Evolutionary conservation across 2,329 filamentous ascomycete species (phyloP).

Genomic region (Epicoccum nigrum): DNA sequence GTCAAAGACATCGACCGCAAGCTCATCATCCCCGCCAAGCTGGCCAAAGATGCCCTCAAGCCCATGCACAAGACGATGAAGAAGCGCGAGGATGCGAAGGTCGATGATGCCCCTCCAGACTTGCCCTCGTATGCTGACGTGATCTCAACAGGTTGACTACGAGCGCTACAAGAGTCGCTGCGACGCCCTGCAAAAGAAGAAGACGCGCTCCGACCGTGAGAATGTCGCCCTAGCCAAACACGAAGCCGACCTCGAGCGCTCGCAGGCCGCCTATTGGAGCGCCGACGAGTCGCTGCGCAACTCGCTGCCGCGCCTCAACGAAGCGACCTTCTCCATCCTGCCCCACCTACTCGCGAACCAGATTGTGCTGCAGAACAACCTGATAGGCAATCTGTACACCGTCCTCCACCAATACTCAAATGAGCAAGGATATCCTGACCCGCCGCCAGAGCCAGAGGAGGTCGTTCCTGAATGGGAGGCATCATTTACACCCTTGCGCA

Average conservation of each 20-base stretch:
- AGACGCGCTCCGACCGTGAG: conserved; percentile 73
- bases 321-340: conserved; percentile 74
- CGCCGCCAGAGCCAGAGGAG: conserved; percentile 73
- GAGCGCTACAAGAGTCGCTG: conserved; percentile 77
- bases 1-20: conserved; percentile 72
- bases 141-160: conserved; percentile 68
- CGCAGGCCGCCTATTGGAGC: conserved; percentile 73
- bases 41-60: conserved; percentile 71
- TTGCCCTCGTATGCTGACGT: conserved; percentile 5
- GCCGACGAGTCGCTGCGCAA: conserved; percentile 76
- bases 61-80: conserved; percentile 83
- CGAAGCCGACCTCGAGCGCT: conserved; percentile 70
- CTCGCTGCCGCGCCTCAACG: conserved; percentile 73
- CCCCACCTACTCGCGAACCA: conserved; percentile 73
- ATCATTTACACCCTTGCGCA: conserved; percentile 68
- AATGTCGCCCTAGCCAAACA: conserved; percentile 73
- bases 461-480: conserved; percentile 70
- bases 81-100: conserved; percentile 80
- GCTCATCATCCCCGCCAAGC: conserved; percentile 71
- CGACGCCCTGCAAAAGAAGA: conserved; percentile 72
- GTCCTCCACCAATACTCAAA: conserved; percentile 75
- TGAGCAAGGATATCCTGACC: conserved; percentile 71
- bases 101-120: conserved; percentile 27
- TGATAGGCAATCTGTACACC: conserved; percentile 81
- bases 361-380: conserved; percentile 76